Conservation (phyloP, 371 early-diverging fungal species). For the Coemansia sp. region DNA sequence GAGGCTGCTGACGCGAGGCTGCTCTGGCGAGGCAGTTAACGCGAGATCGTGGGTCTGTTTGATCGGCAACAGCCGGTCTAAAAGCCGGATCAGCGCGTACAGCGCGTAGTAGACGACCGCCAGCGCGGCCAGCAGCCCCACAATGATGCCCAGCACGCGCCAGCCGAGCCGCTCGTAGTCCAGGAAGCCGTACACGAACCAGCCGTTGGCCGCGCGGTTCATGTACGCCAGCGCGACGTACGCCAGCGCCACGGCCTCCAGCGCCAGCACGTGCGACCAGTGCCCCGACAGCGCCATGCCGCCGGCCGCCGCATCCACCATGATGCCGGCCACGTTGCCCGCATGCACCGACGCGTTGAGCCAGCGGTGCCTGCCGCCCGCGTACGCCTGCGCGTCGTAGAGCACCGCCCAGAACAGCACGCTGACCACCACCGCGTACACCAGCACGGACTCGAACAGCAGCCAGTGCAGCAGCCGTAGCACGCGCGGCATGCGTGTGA, state of each 20-base stretch:
- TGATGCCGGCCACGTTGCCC: constrained; percentile 13
- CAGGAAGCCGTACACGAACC: constrained; percentile 38
- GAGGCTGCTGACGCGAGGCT: too few relatives aligned
- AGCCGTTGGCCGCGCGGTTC: constrained; percentile 38
- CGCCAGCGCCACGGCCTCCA: constrained; percentile 11
- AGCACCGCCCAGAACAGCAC: constrained; percentile 31
- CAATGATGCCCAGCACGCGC: constrained; percentile 5
- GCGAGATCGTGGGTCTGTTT: not conserved
- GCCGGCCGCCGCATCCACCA: constrained; percentile 26
- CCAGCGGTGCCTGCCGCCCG: constrained; percentile 11
- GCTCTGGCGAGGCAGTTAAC: too few relatives aligned
- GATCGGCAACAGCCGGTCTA: constrained; percentile 24
- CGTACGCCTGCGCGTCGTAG: constrained; percentile 12
- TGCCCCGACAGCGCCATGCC: constrained; percentile 35
- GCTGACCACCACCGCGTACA: constrained; percentile 30
- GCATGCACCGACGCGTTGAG: constrained; percentile 38
- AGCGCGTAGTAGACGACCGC: constrained; percentile 29
- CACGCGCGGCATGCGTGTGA: constrained; percentile 15
- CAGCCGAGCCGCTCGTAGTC: constrained; percentile 24
- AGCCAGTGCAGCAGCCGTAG: constrained; percentile 47
- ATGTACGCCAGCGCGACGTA: constrained; percentile 34
- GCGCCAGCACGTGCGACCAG: constrained; percentile 30
- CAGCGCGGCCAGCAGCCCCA: constrained; percentile 24
- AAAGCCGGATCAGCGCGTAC: constrained; percentile 16
- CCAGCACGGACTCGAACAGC: constrained; percentile 29